phyloP scores from a whole-genome alignment of 495 filamentous ascomycete genomes.

The Beverwykella pulmonaria region DNA sequence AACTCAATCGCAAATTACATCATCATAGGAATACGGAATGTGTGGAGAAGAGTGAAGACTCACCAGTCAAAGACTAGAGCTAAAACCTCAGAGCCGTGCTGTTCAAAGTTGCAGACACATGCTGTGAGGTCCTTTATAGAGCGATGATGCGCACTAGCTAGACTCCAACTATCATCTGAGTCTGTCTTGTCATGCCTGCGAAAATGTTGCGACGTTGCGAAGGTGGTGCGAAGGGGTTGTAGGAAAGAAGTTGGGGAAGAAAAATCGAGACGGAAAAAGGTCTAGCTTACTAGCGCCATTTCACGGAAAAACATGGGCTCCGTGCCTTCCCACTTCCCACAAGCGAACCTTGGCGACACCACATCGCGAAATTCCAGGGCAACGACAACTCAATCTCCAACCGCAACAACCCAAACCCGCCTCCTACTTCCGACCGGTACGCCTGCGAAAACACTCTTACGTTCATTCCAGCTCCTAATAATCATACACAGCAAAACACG shows the following conservation, averaged over 20 bases:
- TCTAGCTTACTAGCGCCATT: background rate
- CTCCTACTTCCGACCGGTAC: slow-evolving; percentile 37
- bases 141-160: background rate
- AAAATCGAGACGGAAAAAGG: slow-evolving; percentile 25
- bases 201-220: background rate
- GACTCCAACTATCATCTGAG: background rate
- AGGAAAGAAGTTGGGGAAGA: background rate
- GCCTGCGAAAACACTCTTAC: slow-evolving; percentile 7
- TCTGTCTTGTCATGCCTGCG: background rate
- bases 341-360: slow-evolving; percentile 20
- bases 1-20: slow-evolving; percentile 99
- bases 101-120: no score
- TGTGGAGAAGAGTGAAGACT: slow-evolving; percentile 26
- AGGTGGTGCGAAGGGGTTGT: background rate
- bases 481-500: slow-evolving; percentile 15
- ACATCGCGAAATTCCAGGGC: background rate
- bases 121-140: no score
- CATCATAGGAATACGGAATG: slow-evolving; percentile 64
- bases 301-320: no score
- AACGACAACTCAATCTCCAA: slow-evolving; percentile 7
- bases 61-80: no score
- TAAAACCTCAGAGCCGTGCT: no score
- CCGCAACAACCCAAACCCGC: slow-evolving; percentile 22
- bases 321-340: no score
- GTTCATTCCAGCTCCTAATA: slow-evolving; percentile 16